phyloP scores from a whole-genome alignment of 2,329 filamentous ascomycete species.

The Pseudogymnoascus sp. region DNA sequence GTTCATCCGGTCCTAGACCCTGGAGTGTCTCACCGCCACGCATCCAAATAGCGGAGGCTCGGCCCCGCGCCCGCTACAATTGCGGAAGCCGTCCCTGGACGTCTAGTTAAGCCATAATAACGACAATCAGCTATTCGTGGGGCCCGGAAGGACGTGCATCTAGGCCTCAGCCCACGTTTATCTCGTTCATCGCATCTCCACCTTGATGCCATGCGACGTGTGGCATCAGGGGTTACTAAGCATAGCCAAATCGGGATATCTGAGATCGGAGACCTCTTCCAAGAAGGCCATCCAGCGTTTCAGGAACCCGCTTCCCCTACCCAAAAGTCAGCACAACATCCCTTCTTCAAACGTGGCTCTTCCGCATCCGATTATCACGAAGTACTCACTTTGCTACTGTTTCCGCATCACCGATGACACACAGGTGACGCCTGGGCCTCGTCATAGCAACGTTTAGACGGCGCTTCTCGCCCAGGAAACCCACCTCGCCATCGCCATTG shows the following conservation, averaged over 20 bases:
- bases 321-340: constrained; percentile 18
- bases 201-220: not conserved
- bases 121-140: not conserved
- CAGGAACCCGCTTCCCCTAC: constrained; percentile 75
- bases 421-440: constrained; percentile 80
- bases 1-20: not conserved
- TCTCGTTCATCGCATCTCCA: constrained; percentile 1
- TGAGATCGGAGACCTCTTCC: constrained; percentile 80
- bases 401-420: constrained; percentile 87
- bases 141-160: not conserved
- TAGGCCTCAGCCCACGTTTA: not conserved
- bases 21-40: not conserved
- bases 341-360: constrained; percentile 9
- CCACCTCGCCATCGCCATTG: constrained; percentile 79
- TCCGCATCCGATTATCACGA: constrained; percentile 7
- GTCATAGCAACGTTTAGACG: constrained; percentile 97
- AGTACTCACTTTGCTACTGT: constrained; percentile 74
- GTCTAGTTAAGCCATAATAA: not conserved
- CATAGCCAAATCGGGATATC: constrained; percentile 64
- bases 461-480: constrained; percentile 86
- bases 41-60: not conserved
- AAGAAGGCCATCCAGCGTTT: constrained; percentile 87
- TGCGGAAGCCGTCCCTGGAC: not conserved
- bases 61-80: not conserved
- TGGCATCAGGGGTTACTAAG: constrained; percentile 19